Base-by-base conservation (phyloP, 768 basidiomycete species). In the Glaciozyma martinii region DNA sequence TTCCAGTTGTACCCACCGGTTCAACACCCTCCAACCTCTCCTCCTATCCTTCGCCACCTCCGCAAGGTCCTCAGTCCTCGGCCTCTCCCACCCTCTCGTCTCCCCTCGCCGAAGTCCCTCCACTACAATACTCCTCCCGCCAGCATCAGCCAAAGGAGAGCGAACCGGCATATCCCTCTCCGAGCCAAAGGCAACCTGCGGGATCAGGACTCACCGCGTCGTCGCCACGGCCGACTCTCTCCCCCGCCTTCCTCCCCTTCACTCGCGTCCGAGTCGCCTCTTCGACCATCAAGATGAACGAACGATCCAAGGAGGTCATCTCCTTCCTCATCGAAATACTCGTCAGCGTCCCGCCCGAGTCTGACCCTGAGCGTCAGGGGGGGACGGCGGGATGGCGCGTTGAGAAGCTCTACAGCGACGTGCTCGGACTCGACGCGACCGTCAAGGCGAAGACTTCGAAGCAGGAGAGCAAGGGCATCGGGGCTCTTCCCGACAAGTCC, bases 371-470 rank as follows among this genome's bases (percentile, higher is more conserved):
- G 13, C 21, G 47, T 7, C 32, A 37, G 18, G 55, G 54, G 42
- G 29, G 57, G 9, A 21, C 7, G 7, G 32, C 52, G n/a, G 43
- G 29, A 2, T 80, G 80, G 80, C 86, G 82, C 73, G 83, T 99
- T 19, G 90, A 95, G 78, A 99, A 99, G 78, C 80, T 90, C 78
- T 95, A 91, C 77, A 88, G 86, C 56, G 94, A 98, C 70, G 88
- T 98, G 27, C 78, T 94, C n/a, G 84, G 82, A 56, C 79, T 99
- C 47, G 95, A 99, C 74, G 82, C 85, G 66, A 82, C 86, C 30
- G 81, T 97, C 59, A 83, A 89, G 60, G 77, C 76, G 54, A 75
- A 72, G 60, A 69, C 76, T 32, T 84, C 81, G 58, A 82, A 85
- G 23, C 79, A 87, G 25, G 77, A 78, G 70, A 33, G 33, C 27